Base-by-base conservation (phyloP, 768 basidiomycete species). In the Termitomyces sp. region DNA sequence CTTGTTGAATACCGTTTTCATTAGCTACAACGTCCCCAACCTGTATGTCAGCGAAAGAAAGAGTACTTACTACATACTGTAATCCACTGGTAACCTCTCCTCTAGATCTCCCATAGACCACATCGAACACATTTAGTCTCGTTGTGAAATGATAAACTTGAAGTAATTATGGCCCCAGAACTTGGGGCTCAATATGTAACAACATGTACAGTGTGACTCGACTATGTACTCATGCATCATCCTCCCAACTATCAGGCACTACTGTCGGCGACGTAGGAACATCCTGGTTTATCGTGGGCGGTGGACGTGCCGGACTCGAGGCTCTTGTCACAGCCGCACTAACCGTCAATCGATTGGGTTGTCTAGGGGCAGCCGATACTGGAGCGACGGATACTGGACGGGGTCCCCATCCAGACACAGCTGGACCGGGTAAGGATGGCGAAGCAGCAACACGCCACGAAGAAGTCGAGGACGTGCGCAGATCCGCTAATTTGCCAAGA, bases 401-500 rank as follows among this genome's bases (percentile, higher is more conserved):
- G 22, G 54, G 23, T 40, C 52, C 52, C 56, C 56, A 57, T 36
- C 56, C 46, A 18, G 35, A 12, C 9, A 20, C 51, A 35, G 39
- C 31, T 39, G 53, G 41, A 38, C 53, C 52, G 31, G 58, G 53
- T 32, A 56, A 31, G 20, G 60, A 29, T 23, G 55, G 54, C 18
- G 56, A 43, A 44, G 53, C 36, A 15, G 51, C 42, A 25, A 50
- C 52, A 45, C 69, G 63, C 63, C 68, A 70, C 7, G 64, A 62
- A 36, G 57, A 53, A 1, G 59, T 43, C 15, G 56, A 31, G 9
- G 66, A 45, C 22, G 53, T 68, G 41, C 82, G 76, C 47, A 88
- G 60, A 63, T 88, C 84, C 0, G 79, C 73, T 6, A 89, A 73
- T 63, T 82, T 86, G 0, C 89, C 88, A 5, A 86, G 73, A 54